A percentile compares a stretch with the other conserved stretches of the same genome.
These are phyloP conservation scores for Hibiscus syriacus DNA, from an alignment of 345 rosid genomes.

Conservation along the genomic window DNA sequence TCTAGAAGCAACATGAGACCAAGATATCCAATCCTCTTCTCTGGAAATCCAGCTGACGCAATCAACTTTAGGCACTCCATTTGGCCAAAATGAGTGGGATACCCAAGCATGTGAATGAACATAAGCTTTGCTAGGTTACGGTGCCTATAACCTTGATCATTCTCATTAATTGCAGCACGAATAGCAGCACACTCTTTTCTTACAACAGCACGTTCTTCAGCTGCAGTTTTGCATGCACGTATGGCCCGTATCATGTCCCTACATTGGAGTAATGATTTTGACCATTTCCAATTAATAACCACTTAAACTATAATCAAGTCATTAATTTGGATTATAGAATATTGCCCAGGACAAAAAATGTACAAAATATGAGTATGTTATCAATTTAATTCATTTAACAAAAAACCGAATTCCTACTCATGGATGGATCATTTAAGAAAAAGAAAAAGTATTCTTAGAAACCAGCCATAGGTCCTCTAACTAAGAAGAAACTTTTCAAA, in stretches of 20 bases:
- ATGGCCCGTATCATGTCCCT: constrained; percentile 99
- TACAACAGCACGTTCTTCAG: constrained; percentile 92
- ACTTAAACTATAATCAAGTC: not conserved
- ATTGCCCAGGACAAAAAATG: not conserved
- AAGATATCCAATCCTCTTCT: constrained; percentile 98
- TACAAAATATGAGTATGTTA: not conserved
- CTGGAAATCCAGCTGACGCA: constrained; percentile 95
- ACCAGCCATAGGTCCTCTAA: not conserved
- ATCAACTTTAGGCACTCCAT: constrained; percentile 97
- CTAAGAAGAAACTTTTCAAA: not conserved
- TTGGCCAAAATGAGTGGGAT: constrained; percentile 99
- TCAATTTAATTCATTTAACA: too few relatives aligned
- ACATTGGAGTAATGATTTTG: constrained; percentile 19
- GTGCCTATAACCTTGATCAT: constrained; percentile 85
- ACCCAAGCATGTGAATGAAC: constrained; percentile 99
- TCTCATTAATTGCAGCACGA: constrained; percentile 77
- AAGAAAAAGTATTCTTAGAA: not conserved
- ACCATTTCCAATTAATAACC: not conserved
- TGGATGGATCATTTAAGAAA: too few relatives aligned
- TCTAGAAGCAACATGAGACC: constrained; percentile 99
- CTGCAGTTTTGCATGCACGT: constrained; percentile 98
- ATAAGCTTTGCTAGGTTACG: constrained; percentile 95
- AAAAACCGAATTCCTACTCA: too few relatives aligned
- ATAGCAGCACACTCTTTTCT: constrained; percentile 96
- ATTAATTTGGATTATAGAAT: not conserved